Conservation (phyloP, 306 rosid genomes). For the Cucurbita moschata region DNA sequence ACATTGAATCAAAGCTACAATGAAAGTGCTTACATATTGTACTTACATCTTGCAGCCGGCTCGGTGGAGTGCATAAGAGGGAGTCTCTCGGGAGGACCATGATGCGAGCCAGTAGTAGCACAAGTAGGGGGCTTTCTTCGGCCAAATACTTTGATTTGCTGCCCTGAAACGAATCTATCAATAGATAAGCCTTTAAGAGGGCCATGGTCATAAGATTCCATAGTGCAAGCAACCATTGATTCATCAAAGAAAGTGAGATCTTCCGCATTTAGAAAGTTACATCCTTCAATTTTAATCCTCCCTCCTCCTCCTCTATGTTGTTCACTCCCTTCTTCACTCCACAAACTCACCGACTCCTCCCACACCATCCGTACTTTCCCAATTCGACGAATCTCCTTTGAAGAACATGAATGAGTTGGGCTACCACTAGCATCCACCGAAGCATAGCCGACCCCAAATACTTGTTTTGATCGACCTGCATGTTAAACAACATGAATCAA, state of each 20-base stretch:
- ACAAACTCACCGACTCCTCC: conserved; percentile 84
- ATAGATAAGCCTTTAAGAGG: conserved; percentile 68
- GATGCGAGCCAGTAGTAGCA: conserved; percentile 1
- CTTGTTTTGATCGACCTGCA: background rate
- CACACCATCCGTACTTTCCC: conserved; percentile 78
- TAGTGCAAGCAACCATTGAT: conserved; percentile 57
- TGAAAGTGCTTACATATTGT: background rate
- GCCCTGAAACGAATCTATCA: conserved; percentile 76
- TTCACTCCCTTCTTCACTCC: conserved; percentile 79
- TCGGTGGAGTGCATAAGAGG: conserved; percentile 35
- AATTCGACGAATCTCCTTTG: conserved; percentile 59
- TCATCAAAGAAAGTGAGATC: conserved; percentile 78
- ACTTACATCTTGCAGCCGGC: conserved; percentile 51
- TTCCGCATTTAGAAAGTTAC: conserved; percentile 62
- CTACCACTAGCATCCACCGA: conserved; percentile 33
- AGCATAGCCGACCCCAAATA: conserved; percentile 45
- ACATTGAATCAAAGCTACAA: background rate
- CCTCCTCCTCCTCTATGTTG: conserved; percentile 32
- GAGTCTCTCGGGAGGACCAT: conserved; percentile 34
- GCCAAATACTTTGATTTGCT: conserved; percentile 82
- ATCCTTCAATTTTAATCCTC: conserved; percentile 45
- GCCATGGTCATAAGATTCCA: conserved; percentile 85
- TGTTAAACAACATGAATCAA: background rate
- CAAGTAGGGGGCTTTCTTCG: conserved; percentile 55
- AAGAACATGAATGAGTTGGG: conserved; percentile 18